Evolutionary conservation across 2,329 filamentous ascomycete species (phyloP).

Genomic region (Fusarium falciforme): DNA sequence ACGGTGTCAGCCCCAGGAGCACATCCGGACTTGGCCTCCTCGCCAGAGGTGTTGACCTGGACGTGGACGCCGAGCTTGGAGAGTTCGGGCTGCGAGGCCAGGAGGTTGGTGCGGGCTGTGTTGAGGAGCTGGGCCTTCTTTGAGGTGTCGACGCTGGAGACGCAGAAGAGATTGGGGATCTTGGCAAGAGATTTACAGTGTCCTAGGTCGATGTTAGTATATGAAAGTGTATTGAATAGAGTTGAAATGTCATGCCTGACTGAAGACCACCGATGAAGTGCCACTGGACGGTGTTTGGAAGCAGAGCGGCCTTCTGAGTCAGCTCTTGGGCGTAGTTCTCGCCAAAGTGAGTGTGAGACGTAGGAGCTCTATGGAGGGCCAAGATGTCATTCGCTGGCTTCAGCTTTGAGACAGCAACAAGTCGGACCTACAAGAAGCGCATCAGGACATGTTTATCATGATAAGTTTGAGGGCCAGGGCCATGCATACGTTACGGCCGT

Average conservation of each 20-base stretch:
- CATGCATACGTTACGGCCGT: constrained; percentile 64
- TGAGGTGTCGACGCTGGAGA: constrained; percentile 86
- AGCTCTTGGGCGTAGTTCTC: constrained; percentile 98
- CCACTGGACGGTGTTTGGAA: constrained; percentile 85
- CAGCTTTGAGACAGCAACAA: constrained; percentile 96
- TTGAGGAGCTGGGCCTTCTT: constrained; percentile 91
- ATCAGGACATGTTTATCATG: constrained; percentile 9
- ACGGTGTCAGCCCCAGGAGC: constrained; percentile 72
- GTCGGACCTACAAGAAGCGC: constrained; percentile 69
- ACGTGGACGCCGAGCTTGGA: constrained; percentile 79
- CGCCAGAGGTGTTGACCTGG: constrained; percentile 95
- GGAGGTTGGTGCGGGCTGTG: constrained; percentile 75
- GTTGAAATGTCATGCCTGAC: constrained; percentile 61
- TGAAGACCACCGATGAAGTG: constrained; percentile 97
- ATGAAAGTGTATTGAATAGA: not conserved
- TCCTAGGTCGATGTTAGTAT: constrained; percentile 59
- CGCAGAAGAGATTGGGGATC: constrained; percentile 89
- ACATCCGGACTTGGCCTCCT: constrained; percentile 86
- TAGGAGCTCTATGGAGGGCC: constrained; percentile 75
- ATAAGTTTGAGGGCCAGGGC: not conserved
- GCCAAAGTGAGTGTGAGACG: constrained; percentile 82
- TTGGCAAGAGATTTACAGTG: constrained; percentile 90
- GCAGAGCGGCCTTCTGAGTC: constrained; percentile 81
- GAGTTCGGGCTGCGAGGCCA: constrained; percentile 52
- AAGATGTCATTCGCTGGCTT: constrained; percentile 94